phyloP scores from a whole-genome alignment of 2,329 filamentous ascomycete genomes.

The Daldinia eschscholtzii region DNA sequence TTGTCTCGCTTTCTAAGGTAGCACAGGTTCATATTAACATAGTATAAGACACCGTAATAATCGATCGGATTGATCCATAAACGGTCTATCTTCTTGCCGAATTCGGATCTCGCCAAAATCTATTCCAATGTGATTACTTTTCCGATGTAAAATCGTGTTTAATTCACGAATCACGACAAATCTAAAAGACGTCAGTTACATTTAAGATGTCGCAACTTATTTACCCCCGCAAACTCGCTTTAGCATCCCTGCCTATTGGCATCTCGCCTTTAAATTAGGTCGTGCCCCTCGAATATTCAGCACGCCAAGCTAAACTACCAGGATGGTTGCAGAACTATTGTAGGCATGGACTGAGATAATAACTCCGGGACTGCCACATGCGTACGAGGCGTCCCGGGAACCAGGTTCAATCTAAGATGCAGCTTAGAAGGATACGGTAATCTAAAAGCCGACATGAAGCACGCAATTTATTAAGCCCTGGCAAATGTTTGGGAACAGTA shows the following conservation, averaged over 20 bases:
- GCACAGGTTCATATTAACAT: neutral
- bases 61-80: neutral
- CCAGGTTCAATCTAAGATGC: neutral
- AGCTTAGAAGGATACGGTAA: neutral
- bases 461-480: neutral
- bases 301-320: neutral
- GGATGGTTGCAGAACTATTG: neutral
- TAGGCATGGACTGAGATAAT: neutral
- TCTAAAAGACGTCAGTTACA: neutral
- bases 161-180: neutral
- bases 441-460: neutral
- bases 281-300: neutral
- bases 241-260: neutral
- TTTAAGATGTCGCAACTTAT: constrained; percentile 1
- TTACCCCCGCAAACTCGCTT: neutral
- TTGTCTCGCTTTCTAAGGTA: too few species aligned
- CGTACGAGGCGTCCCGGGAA: neutral
- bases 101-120: neutral
- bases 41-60: neutral
- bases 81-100: neutral
- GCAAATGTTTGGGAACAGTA: neutral
- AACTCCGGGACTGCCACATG: neutral
- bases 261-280: neutral
- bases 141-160: neutral
- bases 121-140: neutral